Evolutionary conservation across 148 eudicot species (phyloP).

Genomic region (Dianthus caryophyllus): DNA sequence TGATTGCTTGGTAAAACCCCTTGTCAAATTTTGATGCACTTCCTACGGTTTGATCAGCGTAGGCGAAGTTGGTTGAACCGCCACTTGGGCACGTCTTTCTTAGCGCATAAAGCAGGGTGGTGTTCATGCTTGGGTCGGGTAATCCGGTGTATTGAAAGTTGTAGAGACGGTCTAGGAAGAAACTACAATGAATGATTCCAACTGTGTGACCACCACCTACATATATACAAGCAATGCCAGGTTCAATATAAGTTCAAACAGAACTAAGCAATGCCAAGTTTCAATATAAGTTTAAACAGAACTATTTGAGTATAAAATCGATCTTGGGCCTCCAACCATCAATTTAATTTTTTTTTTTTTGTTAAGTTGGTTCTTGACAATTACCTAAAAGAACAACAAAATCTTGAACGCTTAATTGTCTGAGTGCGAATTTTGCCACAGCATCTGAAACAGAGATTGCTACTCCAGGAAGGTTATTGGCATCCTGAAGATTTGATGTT

Average conservation of each 20-base stretch:
- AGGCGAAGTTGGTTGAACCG: constrained; percentile 20
- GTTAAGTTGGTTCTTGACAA: too few relatives aligned
- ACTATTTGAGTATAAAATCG: too few relatives aligned
- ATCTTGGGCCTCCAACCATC: too few relatives aligned
- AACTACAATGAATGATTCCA: constrained; percentile 35
- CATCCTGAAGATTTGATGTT: constrained; percentile 9
- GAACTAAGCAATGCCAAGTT: too few relatives aligned
- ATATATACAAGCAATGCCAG: background rate
- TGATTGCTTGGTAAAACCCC: constrained; percentile 14
- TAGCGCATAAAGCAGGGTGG: constrained; percentile 24
- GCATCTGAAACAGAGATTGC: constrained; percentile 8
- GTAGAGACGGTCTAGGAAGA: constrained; percentile 37
- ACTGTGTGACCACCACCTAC: constrained; percentile 42
- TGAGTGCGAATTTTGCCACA: background rate
- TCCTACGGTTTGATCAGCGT: constrained; percentile 23
- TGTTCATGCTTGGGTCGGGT: constrained; percentile 38
- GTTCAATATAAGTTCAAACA: too few relatives aligned
- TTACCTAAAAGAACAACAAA: constrained; percentile 22
- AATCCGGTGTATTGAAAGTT: constrained; percentile 32
- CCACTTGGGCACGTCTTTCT: constrained; percentile 30
- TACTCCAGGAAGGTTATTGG: constrained; percentile 14
- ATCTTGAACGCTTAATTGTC: constrained; percentile 6
- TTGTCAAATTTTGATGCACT: constrained; percentile 19
- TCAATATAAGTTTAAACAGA: too few relatives aligned
- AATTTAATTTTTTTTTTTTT: too few relatives aligned